These are phyloP conservation scores for Xylogone sp. DNA, from an alignment of 2,329 filamentous ascomycete species.

Conservation along the genomic window DNA sequence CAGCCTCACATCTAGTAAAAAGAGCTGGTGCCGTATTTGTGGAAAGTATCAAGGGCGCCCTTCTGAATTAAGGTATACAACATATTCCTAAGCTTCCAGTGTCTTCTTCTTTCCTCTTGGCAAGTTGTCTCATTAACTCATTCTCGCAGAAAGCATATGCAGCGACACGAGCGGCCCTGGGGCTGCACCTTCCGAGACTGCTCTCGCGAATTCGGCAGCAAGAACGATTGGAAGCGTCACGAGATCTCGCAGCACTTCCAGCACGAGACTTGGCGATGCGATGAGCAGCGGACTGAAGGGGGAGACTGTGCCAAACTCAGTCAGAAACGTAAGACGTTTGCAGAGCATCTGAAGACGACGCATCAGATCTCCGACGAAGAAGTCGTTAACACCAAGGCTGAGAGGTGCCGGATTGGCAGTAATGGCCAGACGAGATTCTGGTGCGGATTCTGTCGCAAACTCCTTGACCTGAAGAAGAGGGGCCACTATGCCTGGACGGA, in stretches of 20 bases:
- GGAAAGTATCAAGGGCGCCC: too few relatives aligned
- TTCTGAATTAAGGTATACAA: too few relatives aligned
- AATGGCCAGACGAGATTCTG: too few relatives aligned
- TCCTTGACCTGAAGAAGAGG: too few relatives aligned
- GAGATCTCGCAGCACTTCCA: too few relatives aligned
- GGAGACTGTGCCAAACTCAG: slow-evolving; percentile 54
- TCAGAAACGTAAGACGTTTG: slow-evolving; percentile 55
- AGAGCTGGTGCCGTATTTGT: too few relatives aligned
- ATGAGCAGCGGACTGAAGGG: slow-evolving; percentile 77
- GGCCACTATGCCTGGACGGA: too few relatives aligned
- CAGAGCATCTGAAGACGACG: slow-evolving; percentile 51
- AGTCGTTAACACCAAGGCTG: slow-evolving; percentile 37
- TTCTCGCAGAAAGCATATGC: slow-evolving; percentile 69
- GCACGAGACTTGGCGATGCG: too few relatives aligned
- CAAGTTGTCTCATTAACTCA: neutral
- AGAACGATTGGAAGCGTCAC: too few relatives aligned
- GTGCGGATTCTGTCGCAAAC: too few relatives aligned
- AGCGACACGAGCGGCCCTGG: slow-evolving; percentile 77
- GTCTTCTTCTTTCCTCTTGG: neutral
- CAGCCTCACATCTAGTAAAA: too few relatives aligned
- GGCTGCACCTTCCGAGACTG: slow-evolving; percentile 73
- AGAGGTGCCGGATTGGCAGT: slow-evolving; percentile 56
- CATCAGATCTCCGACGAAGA: slow-evolving; percentile 25
- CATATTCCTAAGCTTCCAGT: slow-evolving; percentile 45
- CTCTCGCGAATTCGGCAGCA: too few relatives aligned